Evolutionary conservation across 352 stramenopile species (phyloP).

Genomic region (Thraustochytrium sp.): DNA sequence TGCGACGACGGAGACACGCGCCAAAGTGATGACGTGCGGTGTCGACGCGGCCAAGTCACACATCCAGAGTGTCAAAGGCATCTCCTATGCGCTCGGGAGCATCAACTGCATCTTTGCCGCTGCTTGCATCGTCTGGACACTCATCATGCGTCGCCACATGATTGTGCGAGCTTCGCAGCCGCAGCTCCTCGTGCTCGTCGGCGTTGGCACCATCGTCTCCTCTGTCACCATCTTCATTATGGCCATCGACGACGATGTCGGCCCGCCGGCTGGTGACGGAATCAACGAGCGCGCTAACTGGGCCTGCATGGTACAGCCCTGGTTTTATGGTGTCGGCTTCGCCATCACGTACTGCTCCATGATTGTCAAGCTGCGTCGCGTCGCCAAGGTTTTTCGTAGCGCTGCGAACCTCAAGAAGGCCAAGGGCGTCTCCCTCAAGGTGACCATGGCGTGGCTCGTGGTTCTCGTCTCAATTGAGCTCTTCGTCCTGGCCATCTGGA

Average conservation of each 20-base stretch:
- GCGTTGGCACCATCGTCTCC: neutral
- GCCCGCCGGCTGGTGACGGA: neutral
- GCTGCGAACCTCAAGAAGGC: neutral
- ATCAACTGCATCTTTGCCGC: slow-evolving; percentile 6
- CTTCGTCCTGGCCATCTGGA: neutral
- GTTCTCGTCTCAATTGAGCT: neutral
- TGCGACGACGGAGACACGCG: neutral
- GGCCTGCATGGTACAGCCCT: neutral
- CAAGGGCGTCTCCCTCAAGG: neutral
- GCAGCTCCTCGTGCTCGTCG: neutral
- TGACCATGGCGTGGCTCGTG: neutral
- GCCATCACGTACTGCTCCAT: neutral
- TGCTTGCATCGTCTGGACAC: neutral
- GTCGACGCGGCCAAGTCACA: neutral
- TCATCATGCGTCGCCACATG: neutral
- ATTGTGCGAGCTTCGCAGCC: slow-evolving; percentile 6
- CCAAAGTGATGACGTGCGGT: neutral
- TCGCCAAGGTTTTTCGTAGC: neutral
- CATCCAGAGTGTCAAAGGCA: neutral
- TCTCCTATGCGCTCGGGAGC: neutral
- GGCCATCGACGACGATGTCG: neutral
- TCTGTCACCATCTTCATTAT: neutral
- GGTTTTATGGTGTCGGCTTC: slow-evolving; percentile 21
- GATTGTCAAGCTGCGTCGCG: neutral
- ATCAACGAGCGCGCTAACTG: neutral